Base-by-base conservation (phyloP, 108 stramenopile species). In the Cyclotella distinguenda region DNA sequence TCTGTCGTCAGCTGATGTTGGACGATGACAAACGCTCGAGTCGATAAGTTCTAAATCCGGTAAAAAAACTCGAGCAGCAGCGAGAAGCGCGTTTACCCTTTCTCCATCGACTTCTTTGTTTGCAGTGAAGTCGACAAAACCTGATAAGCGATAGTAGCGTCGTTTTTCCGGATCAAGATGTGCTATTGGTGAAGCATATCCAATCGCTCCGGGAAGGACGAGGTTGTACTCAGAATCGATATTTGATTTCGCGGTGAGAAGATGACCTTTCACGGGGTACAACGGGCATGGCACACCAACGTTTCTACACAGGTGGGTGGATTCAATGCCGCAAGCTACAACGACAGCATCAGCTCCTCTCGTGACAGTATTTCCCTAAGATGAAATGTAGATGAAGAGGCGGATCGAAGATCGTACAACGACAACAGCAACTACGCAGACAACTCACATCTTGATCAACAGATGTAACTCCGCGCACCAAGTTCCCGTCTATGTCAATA, bases 101-200 rank as follows among this genome's bases (percentile, higher is more conserved):
- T 74, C 48, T 10, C 40, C 1, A 52, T 74, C 48, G 7, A 30
- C 34, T 32, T 74, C 52, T 25, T 50, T 59, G 3, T 18, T 34
- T 1, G 64, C 31, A 8, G 44, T 62, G 34, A 74, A 74, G 59
- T 74, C 73, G 21, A 74, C 65, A 44, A 74, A 74, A 47, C 73
- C 73, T 0, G 65, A 74, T 11, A 74, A 44, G 7, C 65, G 64
- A 39, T 74, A 66, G 3, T 66, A 44, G 7, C 60, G 49, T 15
- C 60, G 27, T 0, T 45, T 66, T 25, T 54, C 42, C 18, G 50
- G 19, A 57, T 72, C 53, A 10, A 40, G 33, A 8, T 31, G 38
- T 26, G 65, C 73, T 60, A 74, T 74, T 13, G 65, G 65, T 25
- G 73, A 50, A 8, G 65, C 73, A 53, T 66, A 74, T 32, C 73